phyloP scores from a whole-genome alignment of 1,139 yeast species.

The Meyerozyma smithsonii region DNA sequence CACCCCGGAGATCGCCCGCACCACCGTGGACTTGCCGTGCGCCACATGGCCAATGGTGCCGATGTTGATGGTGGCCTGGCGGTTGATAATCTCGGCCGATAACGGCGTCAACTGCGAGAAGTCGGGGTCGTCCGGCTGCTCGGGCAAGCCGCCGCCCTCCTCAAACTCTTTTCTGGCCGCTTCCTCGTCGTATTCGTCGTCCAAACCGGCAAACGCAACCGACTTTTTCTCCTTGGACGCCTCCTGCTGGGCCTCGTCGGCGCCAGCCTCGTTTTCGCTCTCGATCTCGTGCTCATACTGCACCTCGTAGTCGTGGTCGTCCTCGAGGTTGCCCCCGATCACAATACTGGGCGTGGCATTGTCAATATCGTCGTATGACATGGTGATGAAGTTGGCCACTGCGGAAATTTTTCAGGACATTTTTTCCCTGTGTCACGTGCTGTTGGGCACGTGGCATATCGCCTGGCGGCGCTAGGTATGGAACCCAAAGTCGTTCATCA shows the following conservation, averaged over 20 bases:
- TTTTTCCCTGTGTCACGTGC: conserved; percentile 10
- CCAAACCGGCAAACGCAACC: conserved; percentile 79
- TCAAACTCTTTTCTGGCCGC: conserved; percentile 77
- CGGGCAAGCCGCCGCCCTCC: conserved; percentile 98
- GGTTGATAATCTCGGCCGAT: conserved; percentile 91
- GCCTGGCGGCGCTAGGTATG: conserved; percentile 30
- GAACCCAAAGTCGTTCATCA: conserved; percentile 94
- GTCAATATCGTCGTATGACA: conserved; percentile 68
- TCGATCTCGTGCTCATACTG: conserved; percentile 43
- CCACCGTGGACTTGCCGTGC: conserved; percentile 98
- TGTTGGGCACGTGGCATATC: no score
- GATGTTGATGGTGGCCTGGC: conserved; percentile 98
- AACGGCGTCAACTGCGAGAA: conserved; percentile 74
- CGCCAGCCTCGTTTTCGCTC: conserved; percentile 39
- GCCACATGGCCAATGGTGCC: conserved; percentile 99
- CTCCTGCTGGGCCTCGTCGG: conserved; percentile 24
- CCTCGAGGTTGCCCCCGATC: conserved; percentile 64
- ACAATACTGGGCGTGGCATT: conserved; percentile 82
- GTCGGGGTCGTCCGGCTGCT: conserved; percentile 88
- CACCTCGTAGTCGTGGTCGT: conserved; percentile 32
- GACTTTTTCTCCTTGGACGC: conserved; percentile 56
- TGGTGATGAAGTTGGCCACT: conserved; percentile 10
- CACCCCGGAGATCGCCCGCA: conserved; percentile 97
- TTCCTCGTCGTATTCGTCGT: conserved; percentile 59
- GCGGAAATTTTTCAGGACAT: conserved; percentile 12